Conservation (phyloP, 495 filamentous ascomycete species). For the Penicillium alfredii region DNA sequence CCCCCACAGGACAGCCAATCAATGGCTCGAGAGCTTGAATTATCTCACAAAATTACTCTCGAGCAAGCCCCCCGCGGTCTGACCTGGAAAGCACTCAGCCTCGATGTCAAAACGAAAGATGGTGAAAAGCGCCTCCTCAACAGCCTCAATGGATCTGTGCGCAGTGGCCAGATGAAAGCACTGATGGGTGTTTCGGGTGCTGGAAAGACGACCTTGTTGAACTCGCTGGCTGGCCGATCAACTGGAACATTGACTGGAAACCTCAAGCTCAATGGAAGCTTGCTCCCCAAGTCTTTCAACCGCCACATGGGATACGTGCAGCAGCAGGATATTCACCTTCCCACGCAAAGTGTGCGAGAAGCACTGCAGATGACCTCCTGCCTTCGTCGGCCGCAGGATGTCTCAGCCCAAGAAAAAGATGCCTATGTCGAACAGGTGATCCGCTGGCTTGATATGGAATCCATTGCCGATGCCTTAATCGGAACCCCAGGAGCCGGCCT, state of each 20-base stretch:
- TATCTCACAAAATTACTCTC: too few species aligned
- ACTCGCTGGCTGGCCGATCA: slow-evolving; percentile 32
- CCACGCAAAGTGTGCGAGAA: slow-evolving; percentile 41
- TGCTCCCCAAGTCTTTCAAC: slow-evolving; percentile 24
- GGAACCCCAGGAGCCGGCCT: slow-evolving; percentile 27
- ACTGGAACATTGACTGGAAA: slow-evolving; percentile 24
- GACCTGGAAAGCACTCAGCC: too few species aligned
- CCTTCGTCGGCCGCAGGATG: slow-evolving; percentile 31
- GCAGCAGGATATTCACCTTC: slow-evolving; percentile 64
- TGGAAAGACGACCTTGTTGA: slow-evolving; percentile 60
- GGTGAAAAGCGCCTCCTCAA: too few species aligned
- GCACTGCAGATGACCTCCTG: slow-evolving; percentile 43
- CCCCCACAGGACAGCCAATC: too few species aligned
- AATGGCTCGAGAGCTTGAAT: too few species aligned
- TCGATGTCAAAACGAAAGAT: too few species aligned
- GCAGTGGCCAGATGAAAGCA: slow-evolving; percentile 54
- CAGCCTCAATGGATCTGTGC: too few species aligned
- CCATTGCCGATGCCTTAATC: slow-evolving; percentile 28
- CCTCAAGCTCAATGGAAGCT: slow-evolving; percentile 24
- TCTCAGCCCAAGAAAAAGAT: slow-evolving; percentile 31
- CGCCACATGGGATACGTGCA: slow-evolving; percentile 58
- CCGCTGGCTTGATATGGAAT: slow-evolving; percentile 23
- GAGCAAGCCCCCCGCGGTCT: too few species aligned
- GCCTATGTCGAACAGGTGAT: slow-evolving; percentile 32
- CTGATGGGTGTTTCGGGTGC: slow-evolving; percentile 69